Evolutionary conservation across 1,284 basidiomycete genomes (phyloP).

Genomic region (Meripilus lineatus): DNA sequence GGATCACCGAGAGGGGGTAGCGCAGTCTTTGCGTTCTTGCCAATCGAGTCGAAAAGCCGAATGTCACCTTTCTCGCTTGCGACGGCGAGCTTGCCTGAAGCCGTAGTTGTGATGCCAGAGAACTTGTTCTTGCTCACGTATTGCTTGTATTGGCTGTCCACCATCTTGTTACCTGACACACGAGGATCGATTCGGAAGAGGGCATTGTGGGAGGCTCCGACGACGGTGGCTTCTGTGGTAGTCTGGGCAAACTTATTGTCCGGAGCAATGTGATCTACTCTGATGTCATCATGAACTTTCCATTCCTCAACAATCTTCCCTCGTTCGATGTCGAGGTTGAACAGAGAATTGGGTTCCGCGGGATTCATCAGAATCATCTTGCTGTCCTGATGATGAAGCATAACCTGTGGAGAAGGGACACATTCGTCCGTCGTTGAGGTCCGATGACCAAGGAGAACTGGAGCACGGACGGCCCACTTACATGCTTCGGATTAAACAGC

Average conservation of each 20-base stretch:
- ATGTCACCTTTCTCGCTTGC: slow-evolving; percentile 98
- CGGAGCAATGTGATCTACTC: slow-evolving; percentile 87
- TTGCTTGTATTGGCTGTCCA: slow-evolving; percentile 94
- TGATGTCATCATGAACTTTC: slow-evolving; percentile 90
- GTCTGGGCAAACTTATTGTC: slow-evolving; percentile 95
- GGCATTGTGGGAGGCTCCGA: slow-evolving; percentile 91
- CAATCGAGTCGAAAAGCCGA: slow-evolving; percentile 91
- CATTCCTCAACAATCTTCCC: slow-evolving; percentile 99
- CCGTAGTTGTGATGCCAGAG: slow-evolving; percentile 89
- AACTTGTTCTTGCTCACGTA: slow-evolving; percentile 96
- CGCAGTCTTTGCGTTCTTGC: slow-evolving; percentile 99
- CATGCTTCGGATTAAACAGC: slow-evolving; percentile 83
- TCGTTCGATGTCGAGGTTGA: slow-evolving; percentile 90
- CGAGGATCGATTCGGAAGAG: slow-evolving; percentile 98
- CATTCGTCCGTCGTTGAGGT: background rate
- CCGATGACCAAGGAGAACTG: background rate
- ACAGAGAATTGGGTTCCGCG: slow-evolving; percentile 79
- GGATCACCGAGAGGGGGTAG: slow-evolving; percentile 94
- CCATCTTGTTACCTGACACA: slow-evolving; percentile 86
- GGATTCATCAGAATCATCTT: slow-evolving; percentile 96
- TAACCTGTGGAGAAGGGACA: slow-evolving; percentile 59
- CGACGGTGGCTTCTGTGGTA: slow-evolving; percentile 88
- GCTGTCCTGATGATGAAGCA: slow-evolving; percentile 96
- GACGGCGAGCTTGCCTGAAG: slow-evolving; percentile 83
- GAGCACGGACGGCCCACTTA: slow-evolving; percentile 39